Evolutionary conservation across 2,329 filamentous ascomycete genomes (phyloP), one percentile per base, ranked within the genome.

Genomic region (Diplodia mutila): DNA sequence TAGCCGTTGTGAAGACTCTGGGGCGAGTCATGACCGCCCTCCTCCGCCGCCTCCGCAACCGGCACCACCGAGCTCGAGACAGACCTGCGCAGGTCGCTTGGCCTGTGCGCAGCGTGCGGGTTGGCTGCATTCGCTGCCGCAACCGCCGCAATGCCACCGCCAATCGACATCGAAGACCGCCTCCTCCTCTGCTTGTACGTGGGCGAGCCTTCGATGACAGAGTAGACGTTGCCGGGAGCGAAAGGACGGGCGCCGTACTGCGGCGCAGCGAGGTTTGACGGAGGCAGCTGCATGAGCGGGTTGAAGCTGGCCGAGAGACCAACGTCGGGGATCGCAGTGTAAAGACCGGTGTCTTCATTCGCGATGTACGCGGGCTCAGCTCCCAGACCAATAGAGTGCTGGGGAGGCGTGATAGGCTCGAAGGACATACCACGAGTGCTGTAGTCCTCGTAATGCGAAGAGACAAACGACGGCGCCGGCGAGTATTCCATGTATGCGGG

Each of bases 401-500:
- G 95, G 18, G 95, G 95, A 68, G 95, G 95, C 0, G 95, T 99
- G 73, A 99, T 89, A 64, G 95, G 95, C 85, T 99, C 95, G 78
- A 94, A 99, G 2, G 94, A 98, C 75, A 98, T 89, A 63, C 93
- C 95, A 68, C 95, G 91, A 78, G 94, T 94, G 87, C 93, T 97
- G 85, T 97, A 99, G 79, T 98, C 94, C 77, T 98, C 95, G 75
- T 94, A 97, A 75, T 97, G 94, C 0, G 95, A 98, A n/a, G 95
- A 98, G 64, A 97, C 94, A 76, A 98, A 98, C 1, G 95, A 98
- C 2, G 95, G 95, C 0, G 95, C 95, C 65, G 95, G 95, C 18
- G 95, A 99, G 84, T 98, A 99, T 81, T 99, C 95, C 79, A 98
- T 90, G 78, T 97, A 99, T 23, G 93, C 91, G 61, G 95, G 95